Conservation (phyloP, 495 filamentous ascomycete genomes). For the Saxispiralis lemnorum region DNA sequence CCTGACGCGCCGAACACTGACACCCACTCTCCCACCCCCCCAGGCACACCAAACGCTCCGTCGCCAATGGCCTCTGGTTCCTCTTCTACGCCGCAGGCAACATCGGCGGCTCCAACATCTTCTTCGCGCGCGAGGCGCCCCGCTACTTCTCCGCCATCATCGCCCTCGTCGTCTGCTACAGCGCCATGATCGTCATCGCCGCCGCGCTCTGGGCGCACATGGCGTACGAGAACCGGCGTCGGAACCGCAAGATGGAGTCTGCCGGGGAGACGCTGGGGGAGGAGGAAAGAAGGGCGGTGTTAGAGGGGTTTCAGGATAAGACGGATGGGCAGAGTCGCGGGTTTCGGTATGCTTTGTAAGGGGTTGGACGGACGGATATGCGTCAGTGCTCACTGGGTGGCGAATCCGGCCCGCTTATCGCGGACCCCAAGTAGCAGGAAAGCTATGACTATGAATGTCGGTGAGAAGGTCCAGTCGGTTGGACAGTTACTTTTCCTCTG, state of each 20-base stretch:
- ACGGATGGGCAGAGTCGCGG: neutral
- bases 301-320: neutral
- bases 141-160: constrained; percentile 21
- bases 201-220: neutral
- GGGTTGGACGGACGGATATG: too few relatives aligned
- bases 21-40: constrained; percentile 13
- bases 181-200: neutral
- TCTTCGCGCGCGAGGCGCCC: constrained; percentile 18
- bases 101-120: constrained; percentile 22
- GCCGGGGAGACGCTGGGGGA: neutral
- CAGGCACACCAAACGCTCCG: constrained; percentile 23
- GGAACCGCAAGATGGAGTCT: neutral
- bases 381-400: too few relatives aligned
- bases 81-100: constrained; percentile 18
- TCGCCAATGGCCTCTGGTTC: constrained; percentile 20
- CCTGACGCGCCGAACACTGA: constrained; percentile 17
- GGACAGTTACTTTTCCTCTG: too few relatives aligned
- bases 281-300: neutral
- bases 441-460: too few relatives aligned
- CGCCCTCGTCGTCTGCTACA: neutral
- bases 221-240: neutral
- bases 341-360: neutral
- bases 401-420: too few relatives aligned
- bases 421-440: too few relatives aligned
- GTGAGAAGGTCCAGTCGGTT: too few relatives aligned